phyloP scores from a whole-genome alignment of 805 yeast genomes.

The Saccharomyces kudriavzevii region DNA sequence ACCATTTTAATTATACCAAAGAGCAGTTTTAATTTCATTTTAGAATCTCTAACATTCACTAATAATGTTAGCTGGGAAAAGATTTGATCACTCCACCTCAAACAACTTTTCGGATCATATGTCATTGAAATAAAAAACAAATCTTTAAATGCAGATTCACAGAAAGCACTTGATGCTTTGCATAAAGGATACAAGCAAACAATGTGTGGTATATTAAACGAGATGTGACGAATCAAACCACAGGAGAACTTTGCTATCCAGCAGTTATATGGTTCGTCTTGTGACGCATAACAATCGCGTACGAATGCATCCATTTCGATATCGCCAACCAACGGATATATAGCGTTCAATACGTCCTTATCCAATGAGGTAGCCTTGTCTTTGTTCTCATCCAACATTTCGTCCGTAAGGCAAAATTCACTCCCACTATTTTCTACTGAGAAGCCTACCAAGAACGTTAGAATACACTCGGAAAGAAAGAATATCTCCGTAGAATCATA shows the following conservation, averaged over 20 bases:
- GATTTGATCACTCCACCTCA: background rate
- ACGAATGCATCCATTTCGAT: background rate
- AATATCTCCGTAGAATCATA: background rate
- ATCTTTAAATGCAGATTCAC: background rate
- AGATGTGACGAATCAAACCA: background rate
- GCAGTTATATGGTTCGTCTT: background rate
- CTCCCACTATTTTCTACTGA: background rate
- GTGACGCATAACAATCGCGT: background rate
- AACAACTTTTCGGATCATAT: background rate
- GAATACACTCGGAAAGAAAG: constrained; percentile 5
- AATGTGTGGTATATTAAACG: background rate
- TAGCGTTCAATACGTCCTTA: constrained; percentile 1
- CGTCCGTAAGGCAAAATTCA: background rate
- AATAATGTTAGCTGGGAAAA: background rate
- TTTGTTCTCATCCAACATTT: constrained; percentile 1
- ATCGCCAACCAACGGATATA: background rate
- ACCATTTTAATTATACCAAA: constrained; percentile 24
- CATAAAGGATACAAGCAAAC: constrained; percentile 1
- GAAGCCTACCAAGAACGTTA: constrained; percentile 4
- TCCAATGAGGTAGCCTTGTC: constrained; percentile 1
- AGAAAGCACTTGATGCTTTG: constrained; percentile 2
- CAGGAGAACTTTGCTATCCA: background rate
- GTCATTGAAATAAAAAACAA: background rate
- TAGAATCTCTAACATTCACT: constrained; percentile 1
- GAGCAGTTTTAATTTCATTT: constrained; percentile 10